These are phyloP conservation scores for Tremella mesenterica DNA, from an alignment of 768 basidiomycete genomes.

Conservation along the genomic window DNA sequence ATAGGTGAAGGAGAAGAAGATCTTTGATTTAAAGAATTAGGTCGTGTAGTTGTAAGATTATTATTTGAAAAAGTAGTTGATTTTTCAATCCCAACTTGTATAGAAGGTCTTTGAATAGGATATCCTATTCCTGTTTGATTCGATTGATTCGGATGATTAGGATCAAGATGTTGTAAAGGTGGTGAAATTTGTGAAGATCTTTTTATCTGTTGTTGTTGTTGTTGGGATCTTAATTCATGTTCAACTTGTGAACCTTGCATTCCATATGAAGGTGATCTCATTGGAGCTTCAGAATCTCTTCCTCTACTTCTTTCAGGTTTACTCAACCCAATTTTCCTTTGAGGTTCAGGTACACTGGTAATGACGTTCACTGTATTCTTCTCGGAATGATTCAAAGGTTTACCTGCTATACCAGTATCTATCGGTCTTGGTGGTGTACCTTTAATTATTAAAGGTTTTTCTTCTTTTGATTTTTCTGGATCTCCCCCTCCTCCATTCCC, in stretches of 20 bases:
- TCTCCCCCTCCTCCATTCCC: slow-evolving; percentile 22
- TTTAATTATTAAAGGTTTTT: slow-evolving; percentile 20
- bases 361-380: no score
- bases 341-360: slow-evolving; percentile 3
- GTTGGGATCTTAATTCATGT: slow-evolving; percentile 53
- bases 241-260: slow-evolving; percentile 90
- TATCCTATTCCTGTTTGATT: no score
- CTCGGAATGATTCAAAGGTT: not conserved
- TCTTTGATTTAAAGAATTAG: no score
- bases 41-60: no score
- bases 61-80: no score
- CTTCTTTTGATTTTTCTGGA: slow-evolving; percentile 22
- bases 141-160: no score
- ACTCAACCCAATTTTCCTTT: slow-evolving; percentile 48
- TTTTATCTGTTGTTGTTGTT: not conserved
- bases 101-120: no score
- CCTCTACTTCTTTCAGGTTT: slow-evolving; percentile 59
- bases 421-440: slow-evolving; percentile 31
- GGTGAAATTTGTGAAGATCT: not conserved
- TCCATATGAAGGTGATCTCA: slow-evolving; percentile 84
- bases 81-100: no score
- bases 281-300: slow-evolving; percentile 74
- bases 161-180: slow-evolving; percentile 2
- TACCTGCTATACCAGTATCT: slow-evolving; percentile 31
- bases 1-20: no score